These are phyloP conservation scores for Huntiella moniliformis DNA, from an alignment of 2,329 filamentous ascomycete genomes.

Conservation along the genomic window DNA sequence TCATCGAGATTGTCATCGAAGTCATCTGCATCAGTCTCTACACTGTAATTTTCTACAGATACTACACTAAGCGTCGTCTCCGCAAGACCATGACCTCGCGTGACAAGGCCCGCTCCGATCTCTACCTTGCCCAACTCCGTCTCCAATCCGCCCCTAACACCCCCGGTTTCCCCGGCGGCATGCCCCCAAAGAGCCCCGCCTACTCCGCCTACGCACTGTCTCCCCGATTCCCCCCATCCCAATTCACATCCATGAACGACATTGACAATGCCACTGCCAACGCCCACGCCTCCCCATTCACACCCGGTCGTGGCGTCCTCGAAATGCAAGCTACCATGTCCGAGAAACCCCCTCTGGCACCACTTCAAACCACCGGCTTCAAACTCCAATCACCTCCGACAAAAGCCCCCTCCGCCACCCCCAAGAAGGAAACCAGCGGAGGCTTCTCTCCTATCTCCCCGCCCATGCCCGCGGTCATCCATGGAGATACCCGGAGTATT, in stretches of 20 bases:
- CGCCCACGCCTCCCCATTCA: conserved; percentile 24
- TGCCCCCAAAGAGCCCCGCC: conserved; percentile 22
- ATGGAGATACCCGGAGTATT: too few species aligned
- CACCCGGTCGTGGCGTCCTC: conserved; percentile 32
- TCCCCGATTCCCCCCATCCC: conserved; percentile 39
- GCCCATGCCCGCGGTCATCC: conserved; percentile 10
- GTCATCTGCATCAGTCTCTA: conserved; percentile 83
- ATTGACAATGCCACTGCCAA: conserved; percentile 18
- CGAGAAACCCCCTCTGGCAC: conserved; percentile 24
- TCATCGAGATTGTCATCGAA: conserved; percentile 91
- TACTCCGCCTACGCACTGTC: conserved; percentile 33
- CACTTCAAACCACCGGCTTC: conserved; percentile 29
- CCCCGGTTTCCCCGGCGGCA: conserved; percentile 43
- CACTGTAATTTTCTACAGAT: conserved; percentile 87
- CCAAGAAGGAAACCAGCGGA: conserved; percentile 38
- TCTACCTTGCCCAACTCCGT: conserved; percentile 76
- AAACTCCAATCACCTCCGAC: conserved; percentile 69
- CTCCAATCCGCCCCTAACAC: conserved; percentile 88
- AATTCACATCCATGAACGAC: conserved; percentile 32
- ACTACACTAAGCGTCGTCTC: conserved; percentile 89
- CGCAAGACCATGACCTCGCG: conserved; percentile 93
- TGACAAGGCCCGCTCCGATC: conserved; percentile 81
- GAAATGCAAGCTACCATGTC: conserved; percentile 34
- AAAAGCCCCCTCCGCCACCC: conserved; percentile 61
- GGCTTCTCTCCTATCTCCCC: conserved; percentile 37